A percentile compares a stretch with the other conserved stretches of the same genome.
Conservation (phyloP, 2,329 filamentous ascomycete genomes). For the Trichoderma sp. region DNA sequence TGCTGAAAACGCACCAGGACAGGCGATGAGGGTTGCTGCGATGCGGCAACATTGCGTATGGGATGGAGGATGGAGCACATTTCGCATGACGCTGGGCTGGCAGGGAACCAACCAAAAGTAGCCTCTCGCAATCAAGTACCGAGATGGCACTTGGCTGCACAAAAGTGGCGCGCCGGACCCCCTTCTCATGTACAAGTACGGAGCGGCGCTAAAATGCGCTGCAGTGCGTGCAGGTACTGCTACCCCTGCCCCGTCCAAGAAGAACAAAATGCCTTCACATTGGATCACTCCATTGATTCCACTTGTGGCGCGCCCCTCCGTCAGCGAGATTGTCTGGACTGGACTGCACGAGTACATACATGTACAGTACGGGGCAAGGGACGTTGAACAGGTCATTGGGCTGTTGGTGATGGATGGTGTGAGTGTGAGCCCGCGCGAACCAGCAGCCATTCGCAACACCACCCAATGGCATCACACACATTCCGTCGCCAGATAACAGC, state of each 20-base stretch:
- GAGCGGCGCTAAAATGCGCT: neutral
- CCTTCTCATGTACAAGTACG: constrained; percentile 6
- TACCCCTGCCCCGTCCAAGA: neutral
- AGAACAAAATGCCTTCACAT: neutral
- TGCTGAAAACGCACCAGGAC: neutral
- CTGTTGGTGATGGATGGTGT: constrained; percentile 13
- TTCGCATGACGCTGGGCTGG: neutral
- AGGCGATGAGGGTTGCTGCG: neutral
- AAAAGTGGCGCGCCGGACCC: constrained; percentile 11
- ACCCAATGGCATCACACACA: constrained; percentile 10
- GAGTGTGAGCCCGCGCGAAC: neutral
- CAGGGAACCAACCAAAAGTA: constrained; percentile 13
- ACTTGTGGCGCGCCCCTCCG: neutral
- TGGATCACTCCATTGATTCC: neutral
- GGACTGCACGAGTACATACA: neutral
- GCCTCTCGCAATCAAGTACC: constrained; percentile 18
- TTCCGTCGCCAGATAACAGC: constrained; percentile 10
- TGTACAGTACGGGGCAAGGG: neutral
- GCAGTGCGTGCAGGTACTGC: neutral
- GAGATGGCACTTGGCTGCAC: constrained; percentile 23
- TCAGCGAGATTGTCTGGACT: constrained; percentile 9
- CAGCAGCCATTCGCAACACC: constrained; percentile 2
- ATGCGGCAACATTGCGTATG: neutral
- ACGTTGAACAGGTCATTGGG: constrained; percentile 7
- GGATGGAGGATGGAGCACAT: neutral